Evolutionary conservation across 768 basidiomycete genomes (phyloP).

Genomic region (Tephrocybe sp.): DNA sequence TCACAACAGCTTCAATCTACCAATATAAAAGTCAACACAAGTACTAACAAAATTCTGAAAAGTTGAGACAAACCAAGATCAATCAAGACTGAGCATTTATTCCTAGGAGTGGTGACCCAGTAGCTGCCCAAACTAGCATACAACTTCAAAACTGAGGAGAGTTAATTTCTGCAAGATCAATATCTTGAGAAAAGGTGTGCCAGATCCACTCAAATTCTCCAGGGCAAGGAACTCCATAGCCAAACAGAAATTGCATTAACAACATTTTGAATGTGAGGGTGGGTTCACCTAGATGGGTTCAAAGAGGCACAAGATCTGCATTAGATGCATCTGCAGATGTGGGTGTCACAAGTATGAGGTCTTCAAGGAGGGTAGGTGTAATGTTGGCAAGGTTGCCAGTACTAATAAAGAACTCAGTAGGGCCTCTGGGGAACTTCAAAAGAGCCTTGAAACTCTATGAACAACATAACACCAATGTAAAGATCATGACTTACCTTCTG

Average conservation of each 20-base stretch:
- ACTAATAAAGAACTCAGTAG: background rate
- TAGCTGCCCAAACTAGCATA: constrained; percentile 7
- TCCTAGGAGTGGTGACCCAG: background rate
- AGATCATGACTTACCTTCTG: background rate
- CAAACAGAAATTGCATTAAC: background rate
- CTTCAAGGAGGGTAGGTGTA: background rate
- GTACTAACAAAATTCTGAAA: background rate
- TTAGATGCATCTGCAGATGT: background rate
- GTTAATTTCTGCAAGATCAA: background rate
- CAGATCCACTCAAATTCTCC: background rate
- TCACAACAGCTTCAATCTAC: background rate
- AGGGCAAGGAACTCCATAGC: constrained; percentile 1
- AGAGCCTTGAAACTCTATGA: background rate
- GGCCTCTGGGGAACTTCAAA: background rate
- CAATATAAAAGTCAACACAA: background rate
- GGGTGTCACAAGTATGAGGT: background rate
- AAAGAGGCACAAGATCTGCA: background rate
- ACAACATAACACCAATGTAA: background rate
- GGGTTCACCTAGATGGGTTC: background rate
- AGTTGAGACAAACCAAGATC: no score
- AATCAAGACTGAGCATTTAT: no score
- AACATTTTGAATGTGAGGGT: background rate
- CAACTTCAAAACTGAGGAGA: background rate
- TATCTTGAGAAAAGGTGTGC: background rate
- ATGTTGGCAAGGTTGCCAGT: background rate